phyloP scores from a whole-genome alignment of 805 yeast species.

The Starmerella davenportii region DNA sequence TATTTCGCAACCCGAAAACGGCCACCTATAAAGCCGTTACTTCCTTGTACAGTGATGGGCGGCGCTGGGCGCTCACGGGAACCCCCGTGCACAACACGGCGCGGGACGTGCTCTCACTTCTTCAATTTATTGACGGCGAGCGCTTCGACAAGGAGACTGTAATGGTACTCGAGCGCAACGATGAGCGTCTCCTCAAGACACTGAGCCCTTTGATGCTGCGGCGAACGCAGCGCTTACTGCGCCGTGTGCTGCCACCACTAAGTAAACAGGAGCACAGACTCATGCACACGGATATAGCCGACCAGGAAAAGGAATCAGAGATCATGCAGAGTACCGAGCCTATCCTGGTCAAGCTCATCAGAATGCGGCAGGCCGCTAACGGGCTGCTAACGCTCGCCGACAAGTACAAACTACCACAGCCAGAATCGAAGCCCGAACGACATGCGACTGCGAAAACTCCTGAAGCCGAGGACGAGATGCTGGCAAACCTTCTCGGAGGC shows the following conservation, averaged over 20 bases:
- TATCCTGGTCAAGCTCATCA: slow-evolving; percentile 2
- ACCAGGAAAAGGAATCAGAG: neutral
- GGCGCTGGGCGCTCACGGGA: slow-evolving; percentile 44
- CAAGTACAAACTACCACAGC: neutral
- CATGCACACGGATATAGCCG: neutral
- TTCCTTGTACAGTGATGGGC: slow-evolving; percentile 26
- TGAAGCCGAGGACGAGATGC: slow-evolving; percentile 18
- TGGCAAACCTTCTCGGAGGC: slow-evolving; percentile 18
- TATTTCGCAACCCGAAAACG: slow-evolving; percentile 35
- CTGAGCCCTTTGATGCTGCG: slow-evolving; percentile 28
- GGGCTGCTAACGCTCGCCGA: slow-evolving; percentile 1
- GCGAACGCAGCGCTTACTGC: slow-evolving; percentile 28
- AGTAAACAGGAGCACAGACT: neutral
- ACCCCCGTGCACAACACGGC: slow-evolving; percentile 45
- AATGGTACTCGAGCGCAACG: slow-evolving; percentile 1
- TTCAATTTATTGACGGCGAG: slow-evolving; percentile 25
- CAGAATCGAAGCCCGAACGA: neutral
- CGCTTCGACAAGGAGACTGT: slow-evolving; percentile 13
- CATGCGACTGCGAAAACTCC: neutral
- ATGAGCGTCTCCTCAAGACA: slow-evolving; percentile 16
- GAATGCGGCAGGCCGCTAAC: slow-evolving; percentile 15
- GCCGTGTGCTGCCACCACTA: slow-evolving; percentile 10
- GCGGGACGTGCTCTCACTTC: slow-evolving; percentile 35
- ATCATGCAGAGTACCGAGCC: neutral
- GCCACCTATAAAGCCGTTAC: slow-evolving; percentile 31